Evolutionary conservation across 1,284 basidiomycete genomes (phyloP).

Genomic region (Melampsora americana): DNA sequence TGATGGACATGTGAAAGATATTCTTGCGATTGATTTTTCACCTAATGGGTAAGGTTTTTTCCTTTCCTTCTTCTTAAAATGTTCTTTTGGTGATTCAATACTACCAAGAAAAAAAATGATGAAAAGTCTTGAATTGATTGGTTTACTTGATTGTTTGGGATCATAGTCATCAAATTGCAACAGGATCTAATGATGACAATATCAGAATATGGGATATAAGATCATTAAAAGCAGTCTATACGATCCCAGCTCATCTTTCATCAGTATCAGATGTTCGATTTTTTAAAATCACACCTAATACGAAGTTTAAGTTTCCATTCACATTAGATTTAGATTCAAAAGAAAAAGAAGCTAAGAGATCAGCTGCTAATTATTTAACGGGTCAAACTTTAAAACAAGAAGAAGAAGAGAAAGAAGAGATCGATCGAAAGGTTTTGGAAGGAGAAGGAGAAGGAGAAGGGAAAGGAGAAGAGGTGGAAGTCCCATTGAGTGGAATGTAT

Average conservation of each 20-base stretch:
- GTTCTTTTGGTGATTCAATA: too few species aligned
- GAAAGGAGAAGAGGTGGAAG: constrained; percentile 45
- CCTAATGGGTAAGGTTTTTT: constrained; percentile 74
- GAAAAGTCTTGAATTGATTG: background rate
- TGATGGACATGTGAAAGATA: constrained; percentile 92
- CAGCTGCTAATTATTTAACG: constrained; percentile 37
- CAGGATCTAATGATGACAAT: constrained; percentile 93
- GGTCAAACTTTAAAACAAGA: constrained; percentile 29
- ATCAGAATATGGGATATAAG: constrained; percentile 98
- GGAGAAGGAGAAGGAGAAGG: constrained; percentile 27
- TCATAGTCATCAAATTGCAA: constrained; percentile 86
- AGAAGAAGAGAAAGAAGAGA: constrained; percentile 51
- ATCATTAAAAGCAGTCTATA: constrained; percentile 83
- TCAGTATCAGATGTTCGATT: constrained; percentile 93
- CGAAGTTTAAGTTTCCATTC: constrained; percentile 51
- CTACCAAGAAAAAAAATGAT: background rate
- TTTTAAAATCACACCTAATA: constrained; percentile 62
- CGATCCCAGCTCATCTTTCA: constrained; percentile 90
- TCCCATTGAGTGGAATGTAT: constrained; percentile 69
- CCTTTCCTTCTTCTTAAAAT: constrained; percentile 23
- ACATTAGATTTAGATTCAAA: constrained; percentile 54
- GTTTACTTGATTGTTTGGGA: constrained; percentile 14
- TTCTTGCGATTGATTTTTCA: constrained; percentile 85
- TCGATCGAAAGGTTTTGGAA: constrained; percentile 46
- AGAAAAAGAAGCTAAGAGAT: constrained; percentile 41